These are phyloP conservation scores for Adansonia grandidieri DNA, from an alignment of 441 rosid genomes.

Conservation along the genomic window DNA sequence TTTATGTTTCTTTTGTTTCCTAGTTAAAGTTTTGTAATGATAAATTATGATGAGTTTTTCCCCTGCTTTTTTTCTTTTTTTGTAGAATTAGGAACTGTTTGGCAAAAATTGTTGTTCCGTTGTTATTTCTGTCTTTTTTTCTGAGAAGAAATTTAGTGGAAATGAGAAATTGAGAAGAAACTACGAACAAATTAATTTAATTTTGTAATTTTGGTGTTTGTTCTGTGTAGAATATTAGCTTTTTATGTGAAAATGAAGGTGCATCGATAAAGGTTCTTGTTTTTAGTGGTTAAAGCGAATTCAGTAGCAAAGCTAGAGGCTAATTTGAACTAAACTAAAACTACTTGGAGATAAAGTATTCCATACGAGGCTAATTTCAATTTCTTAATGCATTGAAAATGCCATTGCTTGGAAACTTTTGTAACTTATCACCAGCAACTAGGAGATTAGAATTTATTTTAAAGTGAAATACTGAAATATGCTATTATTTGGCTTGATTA, in stretches of 20 bases:
- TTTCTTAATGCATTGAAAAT: background rate
- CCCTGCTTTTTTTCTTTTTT: background rate
- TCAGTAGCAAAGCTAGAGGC: conserved; percentile 6
- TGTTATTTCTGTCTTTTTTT: background rate
- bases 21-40: background rate
- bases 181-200: background rate
- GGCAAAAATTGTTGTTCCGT: background rate
- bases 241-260: background rate
- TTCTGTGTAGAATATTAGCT: background rate
- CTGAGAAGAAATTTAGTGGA: background rate
- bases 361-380: background rate
- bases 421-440: background rate
- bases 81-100: background rate
- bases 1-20: background rate
- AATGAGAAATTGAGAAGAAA: background rate
- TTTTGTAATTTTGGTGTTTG: background rate
- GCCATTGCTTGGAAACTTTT: background rate
- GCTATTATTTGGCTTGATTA: conserved; percentile 5
- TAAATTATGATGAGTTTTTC: background rate
- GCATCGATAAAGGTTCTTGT: background rate
- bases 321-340: background rate
- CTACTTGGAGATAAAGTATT: background rate
- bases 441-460: background rate
- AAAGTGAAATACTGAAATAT: conserved; percentile 3
- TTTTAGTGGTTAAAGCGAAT: background rate